Conservation (phyloP, 768 basidiomycete genomes). For the Lactarius sanguifluus region DNA sequence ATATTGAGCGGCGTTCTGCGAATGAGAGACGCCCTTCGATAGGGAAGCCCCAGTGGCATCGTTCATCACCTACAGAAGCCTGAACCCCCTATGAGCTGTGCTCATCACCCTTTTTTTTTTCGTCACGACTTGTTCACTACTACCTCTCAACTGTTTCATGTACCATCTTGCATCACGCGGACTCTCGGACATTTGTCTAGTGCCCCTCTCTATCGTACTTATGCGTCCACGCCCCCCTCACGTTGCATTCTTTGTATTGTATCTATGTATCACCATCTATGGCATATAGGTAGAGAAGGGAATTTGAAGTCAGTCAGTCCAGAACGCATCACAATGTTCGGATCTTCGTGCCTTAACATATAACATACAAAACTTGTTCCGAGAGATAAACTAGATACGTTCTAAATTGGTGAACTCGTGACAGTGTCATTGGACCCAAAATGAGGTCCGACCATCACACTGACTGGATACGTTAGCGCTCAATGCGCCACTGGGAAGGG, state of each 20-base stretch:
- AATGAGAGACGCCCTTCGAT: slow-evolving; percentile 27
- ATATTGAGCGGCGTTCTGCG: slow-evolving; percentile 22
- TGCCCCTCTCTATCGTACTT: slow-evolving; percentile 20
- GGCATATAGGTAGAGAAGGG: slow-evolving; percentile 11
- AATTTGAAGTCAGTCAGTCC: slow-evolving; percentile 9
- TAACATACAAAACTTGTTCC: slow-evolving; percentile 10
- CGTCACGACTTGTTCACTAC: neutral
- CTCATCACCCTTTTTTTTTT: slow-evolving; percentile 14
- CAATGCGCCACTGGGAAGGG: slow-evolving; percentile 16
- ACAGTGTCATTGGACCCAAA: slow-evolving; percentile 21
- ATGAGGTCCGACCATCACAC: slow-evolving; percentile 12
- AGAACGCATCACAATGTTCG: slow-evolving; percentile 5
- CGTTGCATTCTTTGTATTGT: slow-evolving; percentile 21
- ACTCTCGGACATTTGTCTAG: slow-evolving; percentile 6
- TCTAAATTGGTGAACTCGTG: slow-evolving; percentile 14
- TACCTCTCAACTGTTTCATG: slow-evolving; percentile 1
- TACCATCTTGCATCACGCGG: slow-evolving; percentile 14
- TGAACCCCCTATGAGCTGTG: slow-evolving; percentile 23
- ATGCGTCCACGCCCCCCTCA: slow-evolving; percentile 7
- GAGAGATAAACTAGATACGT: slow-evolving; percentile 4
- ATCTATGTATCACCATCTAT: slow-evolving; percentile 20
- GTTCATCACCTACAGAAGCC: slow-evolving; percentile 20
- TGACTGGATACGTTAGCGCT: slow-evolving; percentile 3
- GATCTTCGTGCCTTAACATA: slow-evolving; percentile 18
- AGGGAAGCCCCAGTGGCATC: slow-evolving; percentile 25